Conservation (phyloP, 1,284 basidiomycete species). For the Meira nashicola region DNA sequence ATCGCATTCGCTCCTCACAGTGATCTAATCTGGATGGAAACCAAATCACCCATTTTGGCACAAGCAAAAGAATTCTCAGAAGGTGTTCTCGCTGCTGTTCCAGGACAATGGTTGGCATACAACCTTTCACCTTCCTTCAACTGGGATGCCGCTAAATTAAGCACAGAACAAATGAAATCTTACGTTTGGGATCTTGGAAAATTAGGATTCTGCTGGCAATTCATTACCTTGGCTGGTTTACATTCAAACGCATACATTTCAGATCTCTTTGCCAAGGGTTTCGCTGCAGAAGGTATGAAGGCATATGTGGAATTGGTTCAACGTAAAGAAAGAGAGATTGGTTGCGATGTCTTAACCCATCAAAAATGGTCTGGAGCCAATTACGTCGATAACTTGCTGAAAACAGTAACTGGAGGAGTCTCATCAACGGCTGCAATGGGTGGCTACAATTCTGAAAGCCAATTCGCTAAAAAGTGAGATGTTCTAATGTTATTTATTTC, state of each 20-base stretch:
- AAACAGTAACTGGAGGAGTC: slow-evolving; percentile 89
- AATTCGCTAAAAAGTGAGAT: slow-evolving; percentile 59
- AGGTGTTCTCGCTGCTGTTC: slow-evolving; percentile 44
- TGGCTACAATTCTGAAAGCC: slow-evolving; percentile 82
- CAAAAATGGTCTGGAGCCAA: slow-evolving; percentile 86
- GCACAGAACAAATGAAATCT: slow-evolving; percentile 75
- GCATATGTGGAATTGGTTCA: slow-evolving; percentile 61
- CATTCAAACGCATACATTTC: slow-evolving; percentile 97
- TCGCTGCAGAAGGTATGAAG: slow-evolving; percentile 70
- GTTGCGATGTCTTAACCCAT: slow-evolving; percentile 54
- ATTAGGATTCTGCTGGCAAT: slow-evolving; percentile 95
- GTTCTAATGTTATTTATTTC: no score
- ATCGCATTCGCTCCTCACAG: slow-evolving; percentile 89
- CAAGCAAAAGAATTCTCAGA: slow-evolving; percentile 89
- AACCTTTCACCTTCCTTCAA: slow-evolving; percentile 55
- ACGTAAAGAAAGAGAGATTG: slow-evolving; percentile 56
- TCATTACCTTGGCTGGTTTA: slow-evolving; percentile 92
- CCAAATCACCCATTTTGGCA: slow-evolving; percentile 86
- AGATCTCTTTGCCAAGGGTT: slow-evolving; percentile 82
- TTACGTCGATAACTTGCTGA: slow-evolving; percentile 83
- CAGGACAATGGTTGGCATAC: slow-evolving; percentile 52
- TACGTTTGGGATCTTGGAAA: slow-evolving; percentile 91
- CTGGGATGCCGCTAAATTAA: slow-evolving; percentile 76
- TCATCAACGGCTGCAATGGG: slow-evolving; percentile 95
- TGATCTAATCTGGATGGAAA: slow-evolving; percentile 72